Percentiles rank a stretch among this genome's conserved stretches.
Evolutionary conservation across 2,329 filamentous ascomycete genomes (phyloP).

Genomic region (Pseudomassariella vexata): DNA sequence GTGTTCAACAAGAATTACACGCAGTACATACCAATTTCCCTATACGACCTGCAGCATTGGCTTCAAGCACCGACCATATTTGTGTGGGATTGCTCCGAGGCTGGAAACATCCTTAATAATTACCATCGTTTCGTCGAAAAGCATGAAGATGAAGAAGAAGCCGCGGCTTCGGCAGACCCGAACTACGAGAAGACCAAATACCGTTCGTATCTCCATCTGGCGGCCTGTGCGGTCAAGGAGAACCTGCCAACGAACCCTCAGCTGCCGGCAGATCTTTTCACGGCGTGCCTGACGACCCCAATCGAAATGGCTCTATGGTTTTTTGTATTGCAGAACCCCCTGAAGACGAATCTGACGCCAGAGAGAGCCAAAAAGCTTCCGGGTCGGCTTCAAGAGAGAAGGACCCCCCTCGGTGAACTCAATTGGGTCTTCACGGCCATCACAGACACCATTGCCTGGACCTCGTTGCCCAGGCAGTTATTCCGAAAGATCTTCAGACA

Average conservation of each 20-base stretch:
- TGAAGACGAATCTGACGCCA: conserved; percentile 62
- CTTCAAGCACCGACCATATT: conserved; percentile 92
- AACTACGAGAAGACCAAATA: conserved; percentile 74
- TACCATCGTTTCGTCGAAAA: conserved; percentile 94
- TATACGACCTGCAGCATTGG: conserved; percentile 95
- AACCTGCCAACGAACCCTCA: conserved; percentile 92
- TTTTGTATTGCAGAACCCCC: conserved; percentile 89
- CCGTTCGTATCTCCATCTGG: conserved; percentile 75
- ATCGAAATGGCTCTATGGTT: conserved; percentile 97
- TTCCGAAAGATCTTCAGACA: conserved; percentile 98
- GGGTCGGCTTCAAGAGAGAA: conserved; percentile 83
- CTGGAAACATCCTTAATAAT: conserved; percentile 90
- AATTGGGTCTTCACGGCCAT: conserved; percentile 99
- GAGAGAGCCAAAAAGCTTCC: conserved; percentile 86
- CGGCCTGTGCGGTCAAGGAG: conserved; percentile 84
- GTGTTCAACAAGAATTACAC: conserved; percentile 99
- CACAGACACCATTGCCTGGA: conserved; percentile 98
- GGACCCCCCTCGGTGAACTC: conserved; percentile 89
- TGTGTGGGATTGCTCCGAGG: conserved; percentile 96
- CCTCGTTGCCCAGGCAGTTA: conserved; percentile 78
- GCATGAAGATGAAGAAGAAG: conserved; percentile 83
- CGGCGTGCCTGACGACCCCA: conserved; percentile 89
- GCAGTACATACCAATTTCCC: conserved; percentile 93
- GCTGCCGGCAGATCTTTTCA: conserved; percentile 91
- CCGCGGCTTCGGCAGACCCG: conserved; percentile 69